These are phyloP conservation scores for Cronartium quercuum DNA, from an alignment of 1,284 basidiomycete genomes.

Conservation along the genomic window DNA sequence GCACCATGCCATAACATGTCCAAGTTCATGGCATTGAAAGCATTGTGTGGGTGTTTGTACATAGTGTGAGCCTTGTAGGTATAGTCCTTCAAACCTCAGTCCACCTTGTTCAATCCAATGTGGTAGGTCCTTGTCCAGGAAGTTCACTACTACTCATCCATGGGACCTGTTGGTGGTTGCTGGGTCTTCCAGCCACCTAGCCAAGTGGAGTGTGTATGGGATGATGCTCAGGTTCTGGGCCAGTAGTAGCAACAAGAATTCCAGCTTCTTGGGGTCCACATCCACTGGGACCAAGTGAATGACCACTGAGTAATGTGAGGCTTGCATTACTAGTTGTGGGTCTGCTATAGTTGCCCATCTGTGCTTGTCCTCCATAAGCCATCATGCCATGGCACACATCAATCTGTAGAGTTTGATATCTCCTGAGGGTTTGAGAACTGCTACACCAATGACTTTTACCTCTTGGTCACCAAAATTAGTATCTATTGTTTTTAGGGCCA, in stretches of 20 bases:
- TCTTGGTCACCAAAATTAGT: neutral
- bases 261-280: neutral
- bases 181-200: neutral
- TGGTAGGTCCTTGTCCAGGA: neutral
- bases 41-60: neutral
- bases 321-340: neutral
- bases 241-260: neutral
- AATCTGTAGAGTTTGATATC: neutral
- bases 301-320: neutral
- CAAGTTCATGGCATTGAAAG: neutral
- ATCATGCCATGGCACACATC: neutral
- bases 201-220: neutral
- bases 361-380: slow-evolving; percentile 17
- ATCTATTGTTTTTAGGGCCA: neutral
- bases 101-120: neutral
- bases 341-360: neutral
- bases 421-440: neutral
- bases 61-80: neutral
- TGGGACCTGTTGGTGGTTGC: neutral
- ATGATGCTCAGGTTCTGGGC: neutral
- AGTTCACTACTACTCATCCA: neutral
- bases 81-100: neutral
- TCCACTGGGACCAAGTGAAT: neutral
- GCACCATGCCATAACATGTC: neutral
- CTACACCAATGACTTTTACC: neutral